Percentiles rank a stretch among this genome's conserved stretches.
Evolutionary conservation across 495 filamentous ascomycete species (phyloP).

Genomic region (Xylaria palmicola): DNA sequence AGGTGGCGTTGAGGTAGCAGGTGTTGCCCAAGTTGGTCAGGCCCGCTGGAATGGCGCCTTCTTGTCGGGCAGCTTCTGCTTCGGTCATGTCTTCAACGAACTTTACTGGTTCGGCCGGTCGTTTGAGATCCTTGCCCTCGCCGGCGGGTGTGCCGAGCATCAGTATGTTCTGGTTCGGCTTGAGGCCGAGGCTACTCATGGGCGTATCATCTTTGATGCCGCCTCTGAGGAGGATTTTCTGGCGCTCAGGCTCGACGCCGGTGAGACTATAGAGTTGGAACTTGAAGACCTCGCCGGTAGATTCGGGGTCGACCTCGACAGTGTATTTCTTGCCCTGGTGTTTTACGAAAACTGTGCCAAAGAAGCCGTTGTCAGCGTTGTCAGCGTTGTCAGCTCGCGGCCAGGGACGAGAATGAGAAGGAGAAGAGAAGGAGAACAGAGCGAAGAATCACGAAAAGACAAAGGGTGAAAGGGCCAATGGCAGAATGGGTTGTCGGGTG

Average conservation of each 20-base stretch:
- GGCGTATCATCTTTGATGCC: conserved; percentile 94
- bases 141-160: conserved; percentile 89
- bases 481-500: neutral
- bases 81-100: conserved; percentile 99
- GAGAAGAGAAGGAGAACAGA: neutral
- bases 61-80: conserved; percentile 78
- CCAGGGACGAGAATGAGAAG: neutral
- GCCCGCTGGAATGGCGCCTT: conserved; percentile 84
- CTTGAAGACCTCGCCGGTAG: conserved; percentile 90
- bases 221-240: conserved; percentile 93
- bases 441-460: neutral
- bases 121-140: conserved; percentile 59
- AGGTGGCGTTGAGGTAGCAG: conserved; percentile 95
- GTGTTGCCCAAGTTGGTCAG: conserved; percentile 94
- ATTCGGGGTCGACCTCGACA: conserved; percentile 81
- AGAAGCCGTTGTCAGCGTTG: too few species aligned
- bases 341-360: conserved; percentile 92
- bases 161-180: conserved; percentile 85
- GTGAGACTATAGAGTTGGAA: conserved; percentile 93
- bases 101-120: conserved; percentile 78
- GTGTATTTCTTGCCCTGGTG: conserved; percentile 93
- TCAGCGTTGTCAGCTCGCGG: neutral
- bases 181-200: conserved; percentile 77
- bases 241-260: conserved; percentile 91
- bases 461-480: neutral